Evolutionary conservation across 78 protist species (phyloP).

Genomic region (Guillardia theta): DNA sequence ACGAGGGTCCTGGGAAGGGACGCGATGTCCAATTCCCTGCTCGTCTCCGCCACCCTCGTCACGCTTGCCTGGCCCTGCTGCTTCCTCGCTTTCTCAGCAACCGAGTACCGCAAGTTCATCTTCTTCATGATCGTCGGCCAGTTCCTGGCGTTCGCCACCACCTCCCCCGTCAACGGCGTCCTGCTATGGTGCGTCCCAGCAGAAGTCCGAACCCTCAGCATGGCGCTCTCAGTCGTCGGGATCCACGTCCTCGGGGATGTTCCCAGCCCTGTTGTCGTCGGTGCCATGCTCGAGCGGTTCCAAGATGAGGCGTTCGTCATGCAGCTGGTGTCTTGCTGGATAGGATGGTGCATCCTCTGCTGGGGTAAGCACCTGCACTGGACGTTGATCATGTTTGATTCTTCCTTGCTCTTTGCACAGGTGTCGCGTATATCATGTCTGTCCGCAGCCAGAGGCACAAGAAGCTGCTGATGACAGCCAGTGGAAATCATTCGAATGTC

Average conservation of each 20-base stretch:
- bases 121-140: background rate
- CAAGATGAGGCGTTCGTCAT: background rate
- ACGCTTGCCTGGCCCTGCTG: background rate
- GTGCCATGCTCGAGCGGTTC: background rate
- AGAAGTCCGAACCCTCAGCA: background rate
- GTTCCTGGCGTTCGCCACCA: background rate
- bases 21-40: background rate
- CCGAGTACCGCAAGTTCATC: background rate
- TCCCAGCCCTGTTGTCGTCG: conserved; percentile 16
- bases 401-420: too few species aligned
- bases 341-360: conserved; percentile 4
- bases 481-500: too few species aligned
- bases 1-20: background rate
- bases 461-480: too few species aligned
- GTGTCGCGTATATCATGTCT: too few species aligned
- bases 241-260: conserved; percentile 14
- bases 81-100: background rate
- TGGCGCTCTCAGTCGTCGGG: conserved; percentile 9
- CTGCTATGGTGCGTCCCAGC: conserved; percentile 9
- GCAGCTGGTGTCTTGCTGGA: background rate
- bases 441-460: too few species aligned
- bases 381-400: too few species aligned
- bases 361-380: background rate
- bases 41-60: background rate
- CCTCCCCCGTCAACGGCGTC: conserved; percentile 16